Evolutionary conservation across 2,329 filamentous ascomycete genomes (phyloP).

Genomic region (Cladorrhinum sp.): DNA sequence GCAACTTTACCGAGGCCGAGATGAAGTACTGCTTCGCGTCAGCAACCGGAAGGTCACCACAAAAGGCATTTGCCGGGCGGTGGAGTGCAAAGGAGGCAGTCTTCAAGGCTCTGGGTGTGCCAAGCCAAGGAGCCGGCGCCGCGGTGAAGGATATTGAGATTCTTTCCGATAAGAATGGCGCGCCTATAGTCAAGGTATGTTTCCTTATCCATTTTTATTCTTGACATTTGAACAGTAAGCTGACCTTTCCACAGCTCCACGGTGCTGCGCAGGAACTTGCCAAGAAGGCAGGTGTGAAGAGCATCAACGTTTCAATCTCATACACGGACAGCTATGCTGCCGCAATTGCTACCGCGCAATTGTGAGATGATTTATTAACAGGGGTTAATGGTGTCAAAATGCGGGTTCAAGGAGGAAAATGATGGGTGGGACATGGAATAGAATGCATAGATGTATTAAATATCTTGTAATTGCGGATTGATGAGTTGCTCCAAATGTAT

Average conservation of each 20-base stretch:
- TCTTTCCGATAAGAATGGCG: conserved; percentile 72
- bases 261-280: conserved; percentile 81
- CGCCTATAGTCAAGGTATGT: conserved; percentile 79
- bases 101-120: conserved; percentile 92
- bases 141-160: conserved; percentile 95
- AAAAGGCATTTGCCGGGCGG: conserved; percentile 87
- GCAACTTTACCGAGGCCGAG: conserved; percentile 87
- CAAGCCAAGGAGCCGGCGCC: conserved; percentile 83
- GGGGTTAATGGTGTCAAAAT: not conserved
- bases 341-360: conserved; percentile 83
- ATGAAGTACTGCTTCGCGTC: conserved; percentile 79
- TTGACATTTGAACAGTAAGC: conserved; percentile 21
- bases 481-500: not conserved
- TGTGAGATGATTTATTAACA: conserved; percentile 34
- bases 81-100: conserved; percentile 99
- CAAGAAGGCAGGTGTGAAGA: conserved; percentile 82
- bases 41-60: conserved; percentile 60
- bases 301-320: conserved; percentile 89
- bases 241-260: conserved; percentile 64
- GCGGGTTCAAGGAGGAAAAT: not conserved
- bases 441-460: not conserved
- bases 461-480: not conserved
- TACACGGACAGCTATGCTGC: conserved; percentile 94
- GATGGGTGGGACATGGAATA: not conserved
- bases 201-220: not conserved